Evolutionary conservation across 441 rosid genomes (phyloP).

Genomic region (Melastoma candidum): DNA sequence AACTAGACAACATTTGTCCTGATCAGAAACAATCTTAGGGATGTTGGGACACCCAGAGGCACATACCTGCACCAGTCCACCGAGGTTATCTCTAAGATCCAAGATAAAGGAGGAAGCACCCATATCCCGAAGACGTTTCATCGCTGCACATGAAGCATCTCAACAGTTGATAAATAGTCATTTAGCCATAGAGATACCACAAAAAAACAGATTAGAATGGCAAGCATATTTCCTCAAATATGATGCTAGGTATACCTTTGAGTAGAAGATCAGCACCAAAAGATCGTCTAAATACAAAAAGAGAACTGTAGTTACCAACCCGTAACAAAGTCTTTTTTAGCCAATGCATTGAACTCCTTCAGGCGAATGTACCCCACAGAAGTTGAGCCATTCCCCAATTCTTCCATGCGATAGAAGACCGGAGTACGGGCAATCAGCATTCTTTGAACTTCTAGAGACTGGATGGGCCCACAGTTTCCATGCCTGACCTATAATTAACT

Average conservation of each 20-base stretch:
- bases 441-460: conserved; percentile 62
- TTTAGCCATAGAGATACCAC: conserved; percentile 1
- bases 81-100: conserved; percentile 97
- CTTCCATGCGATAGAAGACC: conserved; percentile 72
- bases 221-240: too few species aligned
- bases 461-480: conserved; percentile 72
- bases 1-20: neutral
- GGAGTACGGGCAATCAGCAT: conserved; percentile 80
- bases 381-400: conserved; percentile 44
- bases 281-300: neutral
- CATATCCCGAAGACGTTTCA: conserved; percentile 80
- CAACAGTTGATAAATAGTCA: neutral
- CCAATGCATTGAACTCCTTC: conserved; percentile 93
- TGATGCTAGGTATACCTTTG: too few species aligned
- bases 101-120: conserved; percentile 74
- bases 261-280: neutral
- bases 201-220: neutral
- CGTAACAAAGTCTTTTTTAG: conserved; percentile 80
- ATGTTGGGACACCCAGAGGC: neutral
- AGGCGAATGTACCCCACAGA: conserved; percentile 75
- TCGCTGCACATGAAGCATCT: conserved; percentile 36
- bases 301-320: conserved; percentile 33
- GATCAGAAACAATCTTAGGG: neutral
- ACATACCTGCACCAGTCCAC: conserved; percentile 79
- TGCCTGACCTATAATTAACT: conserved; percentile 55